phyloP scores from a whole-genome alignment of 2,329 filamentous ascomycete genomes.

The Arachnopeziza araneosa region DNA sequence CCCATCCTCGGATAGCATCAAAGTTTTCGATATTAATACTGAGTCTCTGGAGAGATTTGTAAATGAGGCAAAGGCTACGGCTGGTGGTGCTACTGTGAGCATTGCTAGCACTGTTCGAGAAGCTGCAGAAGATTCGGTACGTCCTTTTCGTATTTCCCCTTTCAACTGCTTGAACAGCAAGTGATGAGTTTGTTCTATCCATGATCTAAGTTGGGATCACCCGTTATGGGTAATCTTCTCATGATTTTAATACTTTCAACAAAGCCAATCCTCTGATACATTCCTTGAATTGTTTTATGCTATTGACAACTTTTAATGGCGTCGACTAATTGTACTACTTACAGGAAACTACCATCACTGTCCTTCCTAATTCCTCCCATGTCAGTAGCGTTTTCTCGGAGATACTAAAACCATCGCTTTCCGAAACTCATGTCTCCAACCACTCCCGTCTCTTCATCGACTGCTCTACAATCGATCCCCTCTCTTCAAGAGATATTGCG shows the following conservation, averaged over 20 bases:
- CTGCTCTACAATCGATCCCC: slow-evolving; percentile 92
- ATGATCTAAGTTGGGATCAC: slow-evolving; percentile 30
- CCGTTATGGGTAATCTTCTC: slow-evolving; percentile 24
- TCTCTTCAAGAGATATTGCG: slow-evolving; percentile 74
- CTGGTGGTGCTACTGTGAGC: slow-evolving; percentile 32
- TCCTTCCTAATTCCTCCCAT: slow-evolving; percentile 82
- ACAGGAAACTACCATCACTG: slow-evolving; percentile 82
- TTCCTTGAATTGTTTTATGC: not conserved
- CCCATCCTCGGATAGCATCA: slow-evolving; percentile 53
- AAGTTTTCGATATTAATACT: slow-evolving; percentile 61
- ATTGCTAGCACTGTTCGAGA: slow-evolving; percentile 46
- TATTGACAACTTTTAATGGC: not conserved
- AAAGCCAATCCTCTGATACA: slow-evolving; percentile 30
- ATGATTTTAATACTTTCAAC: slow-evolving; percentile 27
- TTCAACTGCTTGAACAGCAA: not conserved
- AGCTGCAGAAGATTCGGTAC: slow-evolving; percentile 62
- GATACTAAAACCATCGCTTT: slow-evolving; percentile 60
- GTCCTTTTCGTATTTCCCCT: slow-evolving; percentile 28
- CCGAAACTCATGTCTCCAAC: slow-evolving; percentile 39
- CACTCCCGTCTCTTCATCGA: slow-evolving; percentile 82
- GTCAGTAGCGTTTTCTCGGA: slow-evolving; percentile 76
- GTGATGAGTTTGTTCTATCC: slow-evolving; percentile 26
- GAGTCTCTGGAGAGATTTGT: slow-evolving; percentile 50
- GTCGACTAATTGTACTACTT: slow-evolving; percentile 6
- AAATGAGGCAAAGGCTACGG: slow-evolving; percentile 35